Evolutionary conservation across 257 asterid genomes (phyloP).

Genomic region (Solanum chiquidenum): DNA sequence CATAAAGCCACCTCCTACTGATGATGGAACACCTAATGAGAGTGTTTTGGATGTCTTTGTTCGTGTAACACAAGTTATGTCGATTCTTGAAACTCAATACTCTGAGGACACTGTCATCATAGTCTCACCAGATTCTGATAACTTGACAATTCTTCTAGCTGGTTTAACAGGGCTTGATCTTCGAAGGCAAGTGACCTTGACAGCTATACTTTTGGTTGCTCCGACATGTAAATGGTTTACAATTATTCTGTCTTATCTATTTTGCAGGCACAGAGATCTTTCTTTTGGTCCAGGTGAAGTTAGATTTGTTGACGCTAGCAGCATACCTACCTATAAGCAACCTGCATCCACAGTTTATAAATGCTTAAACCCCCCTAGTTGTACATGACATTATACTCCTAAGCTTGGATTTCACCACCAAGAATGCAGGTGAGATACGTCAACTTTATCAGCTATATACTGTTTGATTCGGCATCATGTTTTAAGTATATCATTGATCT

Average conservation of each 20-base stretch:
- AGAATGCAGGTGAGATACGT: neutral
- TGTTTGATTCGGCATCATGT: neutral
- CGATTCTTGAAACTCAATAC: constrained; percentile 87
- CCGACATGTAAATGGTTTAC: neutral
- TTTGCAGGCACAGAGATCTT: constrained; percentile 71
- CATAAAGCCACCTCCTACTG: constrained; percentile 73
- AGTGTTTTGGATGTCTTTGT: constrained; percentile 88
- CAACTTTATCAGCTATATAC: neutral
- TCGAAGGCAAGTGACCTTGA: constrained; percentile 42
- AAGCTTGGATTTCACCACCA: neutral
- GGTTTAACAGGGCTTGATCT: constrained; percentile 80
- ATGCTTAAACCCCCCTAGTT: constrained; percentile 82
- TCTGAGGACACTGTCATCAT: constrained; percentile 64
- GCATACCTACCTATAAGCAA: constrained; percentile 63
- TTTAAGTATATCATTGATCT: neutral
- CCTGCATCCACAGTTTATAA: constrained; percentile 76
- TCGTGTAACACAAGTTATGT: constrained; percentile 91
- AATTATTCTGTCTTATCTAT: neutral
- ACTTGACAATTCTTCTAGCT: constrained; percentile 68
- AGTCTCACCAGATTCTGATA: constrained; percentile 91
- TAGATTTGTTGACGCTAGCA: constrained; percentile 56
- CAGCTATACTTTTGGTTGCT: neutral
- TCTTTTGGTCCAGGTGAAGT: constrained; percentile 78
- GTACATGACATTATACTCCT: constrained; percentile 28
- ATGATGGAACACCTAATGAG: constrained; percentile 89